A percentile compares a stretch with the other conserved stretches of the same genome.
phyloP scores from a whole-genome alignment of 1,284 basidiomycete genomes.

The Meira miltonrushii region DNA sequence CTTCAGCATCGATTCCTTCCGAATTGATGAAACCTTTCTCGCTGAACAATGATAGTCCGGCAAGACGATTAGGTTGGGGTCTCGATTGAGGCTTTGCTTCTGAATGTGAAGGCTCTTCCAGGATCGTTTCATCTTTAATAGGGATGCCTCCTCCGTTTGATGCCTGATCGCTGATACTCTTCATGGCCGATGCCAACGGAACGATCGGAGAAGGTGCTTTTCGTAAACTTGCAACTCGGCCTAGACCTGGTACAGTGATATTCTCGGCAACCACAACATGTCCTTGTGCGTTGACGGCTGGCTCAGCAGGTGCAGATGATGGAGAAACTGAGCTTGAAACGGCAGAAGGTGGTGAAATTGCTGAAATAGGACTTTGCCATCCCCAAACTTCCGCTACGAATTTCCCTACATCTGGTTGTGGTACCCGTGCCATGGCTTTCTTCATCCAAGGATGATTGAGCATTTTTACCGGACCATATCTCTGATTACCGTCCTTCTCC shows the following conservation, averaged over 20 bases:
- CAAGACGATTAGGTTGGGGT: not conserved
- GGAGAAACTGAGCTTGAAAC: not conserved
- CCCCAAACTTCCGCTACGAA: slow-evolving; percentile 70
- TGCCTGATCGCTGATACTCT: too few relatives aligned
- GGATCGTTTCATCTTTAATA: not conserved
- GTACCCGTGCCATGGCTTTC: slow-evolving; percentile 69
- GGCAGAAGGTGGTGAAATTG: not conserved
- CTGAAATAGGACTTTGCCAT: too few relatives aligned
- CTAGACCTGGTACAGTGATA: slow-evolving; percentile 1
- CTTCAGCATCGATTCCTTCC: not conserved
- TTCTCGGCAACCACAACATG: not conserved
- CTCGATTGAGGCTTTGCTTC: not conserved
- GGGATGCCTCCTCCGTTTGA: not conserved
- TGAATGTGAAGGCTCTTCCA: too few relatives aligned
- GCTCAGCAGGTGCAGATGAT: not conserved
- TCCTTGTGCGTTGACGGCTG: not conserved
- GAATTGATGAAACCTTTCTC: not conserved
- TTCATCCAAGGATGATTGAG: slow-evolving; percentile 81
- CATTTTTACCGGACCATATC: slow-evolving; percentile 81
- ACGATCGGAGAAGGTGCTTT: slow-evolving; percentile 5
- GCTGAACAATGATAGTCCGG: not conserved
- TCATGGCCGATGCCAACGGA: not conserved
- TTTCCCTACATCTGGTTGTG: slow-evolving; percentile 56
- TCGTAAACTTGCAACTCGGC: slow-evolving; percentile 5
- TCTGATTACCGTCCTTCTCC: slow-evolving; percentile 57